A percentile compares a stretch with the other conserved stretches of the same genome.
Evolutionary conservation across 345 rosid species (phyloP).

Genomic region (Lenwebbia sp.): DNA sequence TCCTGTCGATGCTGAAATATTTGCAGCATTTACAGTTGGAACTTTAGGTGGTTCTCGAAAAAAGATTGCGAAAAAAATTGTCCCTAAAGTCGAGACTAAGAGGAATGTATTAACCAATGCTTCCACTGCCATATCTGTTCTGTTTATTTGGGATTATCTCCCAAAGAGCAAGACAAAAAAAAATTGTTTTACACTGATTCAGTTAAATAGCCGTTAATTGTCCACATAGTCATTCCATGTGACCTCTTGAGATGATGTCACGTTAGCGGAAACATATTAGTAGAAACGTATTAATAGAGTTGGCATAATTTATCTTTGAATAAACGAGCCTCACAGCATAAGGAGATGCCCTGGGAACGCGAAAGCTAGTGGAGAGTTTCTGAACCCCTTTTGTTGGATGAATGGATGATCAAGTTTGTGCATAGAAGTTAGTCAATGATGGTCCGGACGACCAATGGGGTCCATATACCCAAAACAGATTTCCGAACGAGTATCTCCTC

Average conservation of each 20-base stretch:
- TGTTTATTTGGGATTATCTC: too few species aligned
- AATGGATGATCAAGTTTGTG: too few species aligned
- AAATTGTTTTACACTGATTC: not conserved
- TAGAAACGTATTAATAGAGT: not conserved
- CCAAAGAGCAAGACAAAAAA: too few species aligned
- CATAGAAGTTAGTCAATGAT: not conserved
- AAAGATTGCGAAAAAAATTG: too few species aligned
- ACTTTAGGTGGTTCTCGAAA: too few species aligned
- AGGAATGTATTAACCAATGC: too few species aligned
- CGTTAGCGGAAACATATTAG: not conserved
- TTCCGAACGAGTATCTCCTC: constrained; percentile 41
- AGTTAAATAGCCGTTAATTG: not conserved
- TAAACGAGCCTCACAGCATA: not conserved
- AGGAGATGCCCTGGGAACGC: too few species aligned
- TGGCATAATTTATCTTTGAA: not conserved
- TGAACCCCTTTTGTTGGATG: too few species aligned
- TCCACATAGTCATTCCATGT: not conserved
- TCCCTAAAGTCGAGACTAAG: too few species aligned
- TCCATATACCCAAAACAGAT: constrained; percentile 37
- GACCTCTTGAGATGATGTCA: not conserved
- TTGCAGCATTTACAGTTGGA: not conserved
- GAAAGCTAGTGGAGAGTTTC: too few species aligned
- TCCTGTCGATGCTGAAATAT: not conserved
- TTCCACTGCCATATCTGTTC: too few species aligned
- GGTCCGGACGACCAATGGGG: constrained; percentile 26